Evolutionary conservation across 345 rosid genomes (phyloP), one percentile per base, ranked within the genome.

Genomic region (Citrus cavaleriei): DNA sequence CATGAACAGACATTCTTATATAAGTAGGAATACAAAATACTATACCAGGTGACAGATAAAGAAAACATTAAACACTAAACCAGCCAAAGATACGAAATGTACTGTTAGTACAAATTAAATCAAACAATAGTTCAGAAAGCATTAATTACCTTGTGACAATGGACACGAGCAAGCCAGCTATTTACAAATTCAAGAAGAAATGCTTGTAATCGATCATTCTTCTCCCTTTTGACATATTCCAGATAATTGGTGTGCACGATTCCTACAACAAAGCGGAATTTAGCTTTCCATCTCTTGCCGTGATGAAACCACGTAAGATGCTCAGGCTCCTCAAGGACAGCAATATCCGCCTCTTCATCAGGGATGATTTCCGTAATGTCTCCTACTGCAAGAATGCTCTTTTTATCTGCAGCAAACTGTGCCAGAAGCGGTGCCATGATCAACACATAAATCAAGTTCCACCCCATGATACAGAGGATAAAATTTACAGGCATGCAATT

Each of bases 301-400:
- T 96, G 99, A 85, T 96, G 99, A 83, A 89, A 96, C 99, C 99
- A 96, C 4, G 99, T 96, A 51, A 96, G 97, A 86, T 96, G 98
- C 84, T 96, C 98, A 14, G 98, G 99, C 86, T 94, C 99, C 83
- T 96, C 98, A n/a, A 96, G 97, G 84, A 96, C 94, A 61, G 97
- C 95, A 81, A 96, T 70, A 78, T 94, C 97, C 3, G 95, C 98
- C 76, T 90, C 97, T 77, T 91, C 95, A 82, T 91, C 94, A 25
- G 93, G 84, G 73, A 94, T 91, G 71, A 84, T 74, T 72, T 90
- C 91, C 0, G 97, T 85, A 62, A 94, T 96, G 82, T 94, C 99
- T 58, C 98, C 99, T 6, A 87, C 97, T 59, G 95, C 86, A 80
- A 96, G 91, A 79, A 96, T 96, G 87, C 98, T 94, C 84, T 97